These are phyloP conservation scores for Fusarium sp. DNA, from an alignment of 2,329 filamentous ascomycete species.

Conservation along the genomic window DNA sequence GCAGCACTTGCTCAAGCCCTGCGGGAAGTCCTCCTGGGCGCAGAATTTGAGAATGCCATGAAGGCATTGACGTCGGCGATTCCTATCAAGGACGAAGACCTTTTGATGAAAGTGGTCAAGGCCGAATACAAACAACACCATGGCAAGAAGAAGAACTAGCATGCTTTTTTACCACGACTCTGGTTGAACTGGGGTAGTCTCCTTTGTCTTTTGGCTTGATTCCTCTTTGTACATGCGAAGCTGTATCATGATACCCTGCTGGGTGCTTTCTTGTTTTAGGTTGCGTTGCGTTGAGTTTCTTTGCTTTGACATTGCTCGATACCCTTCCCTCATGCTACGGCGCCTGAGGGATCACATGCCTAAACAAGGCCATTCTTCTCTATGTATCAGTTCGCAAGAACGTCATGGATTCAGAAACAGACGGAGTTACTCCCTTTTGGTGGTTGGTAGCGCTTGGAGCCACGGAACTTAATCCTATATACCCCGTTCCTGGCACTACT, in stretches of 20 bases:
- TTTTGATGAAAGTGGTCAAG: slow-evolving; percentile 89
- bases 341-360: slow-evolving; percentile 44
- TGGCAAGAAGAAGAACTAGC: slow-evolving; percentile 58
- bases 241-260: slow-evolving; percentile 41
- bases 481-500: slow-evolving; percentile 44
- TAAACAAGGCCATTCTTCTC: slow-evolving; percentile 39
- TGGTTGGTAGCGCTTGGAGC: slow-evolving; percentile 40
- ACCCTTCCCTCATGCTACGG: slow-evolving; percentile 42
- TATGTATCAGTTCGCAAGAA: slow-evolving; percentile 36
- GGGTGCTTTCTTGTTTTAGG: slow-evolving; percentile 35
- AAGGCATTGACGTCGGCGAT: slow-evolving; percentile 95
- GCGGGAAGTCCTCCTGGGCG: slow-evolving; percentile 86
- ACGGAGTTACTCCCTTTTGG: slow-evolving; percentile 40
- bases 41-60: slow-evolving; percentile 98
- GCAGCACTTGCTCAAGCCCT: slow-evolving; percentile 92
- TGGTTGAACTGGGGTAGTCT: slow-evolving; percentile 35
- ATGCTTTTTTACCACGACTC: slow-evolving; percentile 45
- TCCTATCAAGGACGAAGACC: slow-evolving; percentile 91
- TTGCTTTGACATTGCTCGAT: slow-evolving; percentile 39
- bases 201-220: slow-evolving; percentile 38
- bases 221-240: slow-evolving; percentile 39
- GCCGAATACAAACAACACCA: slow-evolving; percentile 83
- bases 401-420: slow-evolving; percentile 37
- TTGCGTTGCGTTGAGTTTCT: slow-evolving; percentile 22
- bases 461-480: slow-evolving; percentile 48